These are phyloP conservation scores for Tolypocladium guangdongense DNA, from an alignment of 2,329 filamentous ascomycete genomes.

Conservation along the genomic window DNA sequence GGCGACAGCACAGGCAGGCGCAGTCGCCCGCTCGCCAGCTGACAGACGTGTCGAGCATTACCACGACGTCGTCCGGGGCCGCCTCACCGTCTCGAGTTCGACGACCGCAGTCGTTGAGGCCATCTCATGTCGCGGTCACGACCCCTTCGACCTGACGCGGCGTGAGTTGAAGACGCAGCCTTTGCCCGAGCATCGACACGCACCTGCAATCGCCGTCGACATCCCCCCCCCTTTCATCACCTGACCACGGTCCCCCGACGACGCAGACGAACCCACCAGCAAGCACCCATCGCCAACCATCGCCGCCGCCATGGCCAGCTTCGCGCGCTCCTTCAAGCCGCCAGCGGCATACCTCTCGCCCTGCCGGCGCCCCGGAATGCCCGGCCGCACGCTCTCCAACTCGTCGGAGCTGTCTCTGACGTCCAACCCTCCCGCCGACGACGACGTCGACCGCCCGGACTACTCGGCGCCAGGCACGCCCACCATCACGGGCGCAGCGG, in stretches of 20 bases:
- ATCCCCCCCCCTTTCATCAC: background rate
- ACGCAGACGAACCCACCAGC: background rate
- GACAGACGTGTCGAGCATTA: background rate
- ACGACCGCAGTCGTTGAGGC: background rate
- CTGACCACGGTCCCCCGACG: background rate
- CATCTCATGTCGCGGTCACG: background rate
- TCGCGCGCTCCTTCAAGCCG: constrained; percentile 38
- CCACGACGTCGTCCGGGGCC: background rate
- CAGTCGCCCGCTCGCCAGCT: background rate
- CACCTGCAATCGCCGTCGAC: background rate
- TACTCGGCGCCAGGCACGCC: constrained; percentile 19
- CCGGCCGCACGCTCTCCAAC: constrained; percentile 32
- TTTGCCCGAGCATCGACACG: background rate
- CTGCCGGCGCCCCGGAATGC: constrained; percentile 30
- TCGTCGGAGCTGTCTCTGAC: constrained; percentile 33
- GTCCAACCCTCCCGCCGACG: constrained; percentile 16
- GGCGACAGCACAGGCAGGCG: background rate
- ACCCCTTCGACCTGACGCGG: background rate
- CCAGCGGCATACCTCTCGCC: constrained; percentile 32
- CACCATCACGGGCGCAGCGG: constrained; percentile 5
- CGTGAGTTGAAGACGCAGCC: background rate
- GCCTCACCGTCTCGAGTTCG: background rate
- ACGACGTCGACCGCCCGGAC: constrained; percentile 16
- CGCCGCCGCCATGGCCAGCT: constrained; percentile 29
- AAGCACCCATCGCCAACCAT: background rate